A percentile compares a stretch with the other conserved stretches of the same genome.
phyloP scores from a whole-genome alignment of 2,329 filamentous ascomycete genomes.

The Ophiostoma sp. region DNA sequence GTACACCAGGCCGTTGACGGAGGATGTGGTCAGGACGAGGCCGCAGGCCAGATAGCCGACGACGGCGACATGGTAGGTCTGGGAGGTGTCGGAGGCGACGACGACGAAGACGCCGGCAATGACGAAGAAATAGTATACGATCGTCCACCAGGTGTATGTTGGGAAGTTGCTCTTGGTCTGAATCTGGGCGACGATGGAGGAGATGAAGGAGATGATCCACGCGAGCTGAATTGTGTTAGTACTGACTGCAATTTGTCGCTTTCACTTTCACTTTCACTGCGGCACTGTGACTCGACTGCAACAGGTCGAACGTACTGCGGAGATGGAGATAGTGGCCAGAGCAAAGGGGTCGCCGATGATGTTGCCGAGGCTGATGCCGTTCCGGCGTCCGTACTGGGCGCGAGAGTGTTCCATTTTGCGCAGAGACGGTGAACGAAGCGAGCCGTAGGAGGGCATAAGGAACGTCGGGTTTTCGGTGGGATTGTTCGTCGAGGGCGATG shows the following conservation, averaged over 20 bases:
- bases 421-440: conserved; percentile 70
- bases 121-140: conserved; percentile 81
- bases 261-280: no score
- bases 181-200: conserved; percentile 72
- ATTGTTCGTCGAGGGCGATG: neutral
- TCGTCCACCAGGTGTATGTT: conserved; percentile 89
- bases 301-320: conserved; percentile 62
- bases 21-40: conserved; percentile 80
- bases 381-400: conserved; percentile 55
- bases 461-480: conserved; percentile 31
- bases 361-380: conserved; percentile 75
- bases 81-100: conserved; percentile 77
- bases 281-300: no score
- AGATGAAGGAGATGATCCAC: conserved; percentile 90
- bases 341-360: conserved; percentile 96
- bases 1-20: conserved; percentile 85
- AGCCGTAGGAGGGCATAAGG: conserved; percentile 75
- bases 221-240: conserved; percentile 63
- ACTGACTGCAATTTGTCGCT: neutral
- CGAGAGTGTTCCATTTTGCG: conserved; percentile 77
- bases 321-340: conserved; percentile 89
- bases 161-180: conserved; percentile 61
- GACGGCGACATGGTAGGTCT: conserved; percentile 89
- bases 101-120: conserved; percentile 80
- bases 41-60: conserved; percentile 84